Percentiles rank a stretch among this genome's conserved stretches.
phyloP scores from a whole-genome alignment of 2,329 filamentous ascomycete species.

The Raffaelea albimanens region DNA sequence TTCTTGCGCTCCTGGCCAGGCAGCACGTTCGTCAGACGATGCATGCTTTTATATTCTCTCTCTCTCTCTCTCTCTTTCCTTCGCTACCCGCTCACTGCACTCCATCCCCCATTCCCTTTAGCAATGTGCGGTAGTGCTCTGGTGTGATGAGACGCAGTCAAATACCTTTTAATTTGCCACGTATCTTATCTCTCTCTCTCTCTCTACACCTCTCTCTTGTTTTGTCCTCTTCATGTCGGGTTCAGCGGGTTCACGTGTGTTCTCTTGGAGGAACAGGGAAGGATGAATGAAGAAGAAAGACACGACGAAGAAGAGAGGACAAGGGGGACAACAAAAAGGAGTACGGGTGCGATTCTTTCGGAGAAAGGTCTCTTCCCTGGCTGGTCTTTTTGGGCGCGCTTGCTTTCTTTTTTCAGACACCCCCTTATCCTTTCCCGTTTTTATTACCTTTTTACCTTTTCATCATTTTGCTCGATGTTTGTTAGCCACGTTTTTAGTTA shows the following conservation, averaged over 20 bases:
- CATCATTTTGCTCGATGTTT: slow-evolving; percentile 2
- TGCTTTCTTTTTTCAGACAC: slow-evolving; percentile 10
- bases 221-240: background rate
- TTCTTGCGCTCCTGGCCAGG: too few species aligned
- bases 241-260: background rate
- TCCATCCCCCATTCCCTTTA: too few species aligned
- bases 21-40: too few species aligned
- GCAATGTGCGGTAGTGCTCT: too few species aligned
- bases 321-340: too few species aligned
- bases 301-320: background rate
- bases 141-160: too few species aligned
- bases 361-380: too few species aligned
- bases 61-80: background rate
- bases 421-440: background rate
- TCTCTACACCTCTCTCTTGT: too few species aligned
- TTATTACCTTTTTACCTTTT: background rate
- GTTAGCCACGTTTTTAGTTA: slow-evolving; percentile 3
- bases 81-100: too few species aligned
- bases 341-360: background rate
- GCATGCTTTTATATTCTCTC: too few species aligned
- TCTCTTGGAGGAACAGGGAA: background rate
- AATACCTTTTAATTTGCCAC: background rate
- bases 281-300: background rate
- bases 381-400: background rate
- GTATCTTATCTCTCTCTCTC: background rate